Evolutionary conservation across 306 rosid genomes (phyloP).

Genomic region (Vigna reflexopilosa): DNA sequence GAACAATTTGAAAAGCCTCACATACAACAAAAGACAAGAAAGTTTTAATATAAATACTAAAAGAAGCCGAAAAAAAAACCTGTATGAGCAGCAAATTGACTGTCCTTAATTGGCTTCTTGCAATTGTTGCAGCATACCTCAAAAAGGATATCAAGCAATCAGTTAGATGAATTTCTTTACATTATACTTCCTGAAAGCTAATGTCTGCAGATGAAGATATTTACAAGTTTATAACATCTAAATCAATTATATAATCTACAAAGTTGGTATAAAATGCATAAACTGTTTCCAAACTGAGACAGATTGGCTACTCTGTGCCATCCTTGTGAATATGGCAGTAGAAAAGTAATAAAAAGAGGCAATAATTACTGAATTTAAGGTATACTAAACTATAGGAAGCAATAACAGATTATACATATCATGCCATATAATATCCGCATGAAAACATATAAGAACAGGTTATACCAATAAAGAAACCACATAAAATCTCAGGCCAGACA

Average conservation of each 20-base stretch:
- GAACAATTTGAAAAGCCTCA: conserved; percentile 26
- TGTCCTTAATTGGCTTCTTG: conserved; percentile 90
- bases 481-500: background rate
- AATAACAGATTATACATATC: conserved; percentile 12
- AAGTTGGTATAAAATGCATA: conserved; percentile 32
- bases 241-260: conserved; percentile 25
- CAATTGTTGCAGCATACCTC: conserved; percentile 94
- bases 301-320: conserved; percentile 10
- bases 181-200: conserved; percentile 35
- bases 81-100: conserved; percentile 85
- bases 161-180: conserved; percentile 41
- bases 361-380: conserved; percentile 6
- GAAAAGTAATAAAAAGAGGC: background rate
- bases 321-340: conserved; percentile 19
- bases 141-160: conserved; percentile 51
- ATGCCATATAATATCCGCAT: background rate
- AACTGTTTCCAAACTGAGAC: conserved; percentile 10
- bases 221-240: background rate
- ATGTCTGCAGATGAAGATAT: conserved; percentile 34
- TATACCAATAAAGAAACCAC: background rate
- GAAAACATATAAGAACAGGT: too few species aligned
- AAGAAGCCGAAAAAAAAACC: conserved; percentile 57
- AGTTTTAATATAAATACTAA: conserved; percentile 21
- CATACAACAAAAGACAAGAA: conserved; percentile 18
- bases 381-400: conserved; percentile 30